These are phyloP conservation scores for Ogataea chonburiensis DNA, from an alignment of 805 yeast species.

Conservation along the genomic window DNA sequence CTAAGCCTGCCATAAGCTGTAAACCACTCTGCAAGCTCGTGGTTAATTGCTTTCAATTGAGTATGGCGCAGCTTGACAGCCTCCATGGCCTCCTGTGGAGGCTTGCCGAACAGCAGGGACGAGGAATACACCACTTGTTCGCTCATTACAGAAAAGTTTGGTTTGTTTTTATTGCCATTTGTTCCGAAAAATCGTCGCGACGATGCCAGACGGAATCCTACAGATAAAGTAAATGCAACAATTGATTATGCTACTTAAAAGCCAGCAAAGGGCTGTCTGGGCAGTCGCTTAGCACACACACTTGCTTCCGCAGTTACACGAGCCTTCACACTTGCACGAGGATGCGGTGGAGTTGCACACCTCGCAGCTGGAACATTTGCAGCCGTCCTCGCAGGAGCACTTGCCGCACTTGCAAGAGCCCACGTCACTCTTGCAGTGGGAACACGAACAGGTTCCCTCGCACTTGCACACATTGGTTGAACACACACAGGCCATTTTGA, in stretches of 20 bases:
- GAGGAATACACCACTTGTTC: slow-evolving; percentile 33
- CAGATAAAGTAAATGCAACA: no score
- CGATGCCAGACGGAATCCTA: neutral
- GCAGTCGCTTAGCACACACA: no score
- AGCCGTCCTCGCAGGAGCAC: slow-evolving; percentile 15
- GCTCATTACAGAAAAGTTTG: slow-evolving; percentile 14
- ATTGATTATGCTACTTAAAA: slow-evolving; percentile 2
- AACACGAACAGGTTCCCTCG: slow-evolving; percentile 8
- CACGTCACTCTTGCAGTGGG: slow-evolving; percentile 1
- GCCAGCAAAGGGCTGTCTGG: no score
- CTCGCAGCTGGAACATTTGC: slow-evolving; percentile 12
- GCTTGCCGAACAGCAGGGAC: slow-evolving; percentile 36
- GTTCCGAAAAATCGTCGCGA: slow-evolving; percentile 14
- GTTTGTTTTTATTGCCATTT: slow-evolving; percentile 12
- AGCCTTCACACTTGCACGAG: slow-evolving; percentile 11
- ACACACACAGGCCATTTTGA: slow-evolving; percentile 13
- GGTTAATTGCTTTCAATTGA: slow-evolving; percentile 54
- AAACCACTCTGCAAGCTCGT: slow-evolving; percentile 61
- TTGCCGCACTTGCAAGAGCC: slow-evolving; percentile 8
- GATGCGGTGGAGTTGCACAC: slow-evolving; percentile 3
- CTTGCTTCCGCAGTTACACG: slow-evolving; percentile 6
- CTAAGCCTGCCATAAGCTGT: slow-evolving; percentile 50
- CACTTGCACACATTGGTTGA: slow-evolving; percentile 10
- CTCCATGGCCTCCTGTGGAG: slow-evolving; percentile 61
- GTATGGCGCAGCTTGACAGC: slow-evolving; percentile 55